A percentile compares a stretch with the other conserved stretches of the same genome.
phyloP scores from a whole-genome alignment of 164 flowering plant species.

The Chimonanthus praecox region DNA sequence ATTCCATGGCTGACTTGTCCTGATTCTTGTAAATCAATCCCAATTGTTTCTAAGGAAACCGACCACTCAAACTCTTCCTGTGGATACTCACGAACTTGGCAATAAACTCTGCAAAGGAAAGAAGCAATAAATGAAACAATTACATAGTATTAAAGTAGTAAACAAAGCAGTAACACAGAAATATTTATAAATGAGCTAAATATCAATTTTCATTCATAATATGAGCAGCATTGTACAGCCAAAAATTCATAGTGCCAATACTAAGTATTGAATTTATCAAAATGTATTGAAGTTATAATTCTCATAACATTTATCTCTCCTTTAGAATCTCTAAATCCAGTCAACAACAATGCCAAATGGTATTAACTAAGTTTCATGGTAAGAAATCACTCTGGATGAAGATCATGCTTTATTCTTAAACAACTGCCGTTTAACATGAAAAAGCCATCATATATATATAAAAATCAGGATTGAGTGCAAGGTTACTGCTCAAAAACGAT shows the following conservation, averaged over 20 bases:
- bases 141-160: too few relatives aligned
- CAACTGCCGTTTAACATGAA: too few relatives aligned
- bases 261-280: not conserved
- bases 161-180: not conserved
- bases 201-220: not conserved
- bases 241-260: not conserved
- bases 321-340: too few relatives aligned
- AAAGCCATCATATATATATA: too few relatives aligned
- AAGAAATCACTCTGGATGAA: too few relatives aligned
- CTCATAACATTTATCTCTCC: too few relatives aligned
- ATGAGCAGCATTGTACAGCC: not conserved
- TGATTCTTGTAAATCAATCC: not conserved
- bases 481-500: too few relatives aligned
- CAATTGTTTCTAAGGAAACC: not conserved
- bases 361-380: too few relatives aligned
- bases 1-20: not conserved
- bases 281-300: too few relatives aligned
- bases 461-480: too few relatives aligned
- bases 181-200: not conserved
- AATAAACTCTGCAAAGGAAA: constrained; percentile 54
- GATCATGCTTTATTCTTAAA: too few relatives aligned
- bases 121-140: not conserved
- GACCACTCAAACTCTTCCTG: constrained; percentile 36
- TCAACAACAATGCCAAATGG: too few relatives aligned
- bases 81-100: constrained; percentile 71